Evolutionary conservation across 495 filamentous ascomycete genomes (phyloP).

Genomic region (Aspergillus cavernicola): DNA sequence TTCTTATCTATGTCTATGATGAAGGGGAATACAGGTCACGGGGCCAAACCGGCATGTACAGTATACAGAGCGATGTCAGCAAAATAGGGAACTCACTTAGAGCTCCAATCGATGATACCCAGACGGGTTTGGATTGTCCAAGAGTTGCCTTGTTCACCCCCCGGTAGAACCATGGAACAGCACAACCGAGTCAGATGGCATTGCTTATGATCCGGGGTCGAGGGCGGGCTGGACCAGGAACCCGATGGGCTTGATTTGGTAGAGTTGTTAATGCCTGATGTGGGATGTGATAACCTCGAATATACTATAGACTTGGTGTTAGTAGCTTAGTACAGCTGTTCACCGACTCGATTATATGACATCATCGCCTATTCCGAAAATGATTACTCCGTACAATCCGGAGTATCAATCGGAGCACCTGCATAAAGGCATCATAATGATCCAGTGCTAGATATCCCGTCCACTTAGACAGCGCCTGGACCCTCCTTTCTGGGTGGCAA

Average conservation of each 20-base stretch:
- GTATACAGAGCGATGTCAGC: conserved; percentile 7
- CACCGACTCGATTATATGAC: neutral
- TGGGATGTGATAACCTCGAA: too few species aligned
- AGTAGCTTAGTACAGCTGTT: too few species aligned
- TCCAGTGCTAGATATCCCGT: neutral
- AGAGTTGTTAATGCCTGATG: conserved; percentile 5
- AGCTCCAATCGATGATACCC: conserved; percentile 1
- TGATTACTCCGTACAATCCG: neutral
- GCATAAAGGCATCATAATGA: conserved; percentile 2
- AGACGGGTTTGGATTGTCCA: neutral
- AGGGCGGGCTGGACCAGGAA: conserved; percentile 10
- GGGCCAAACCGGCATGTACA: conserved; percentile 2
- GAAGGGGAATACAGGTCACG: neutral
- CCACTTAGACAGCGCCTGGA: neutral
- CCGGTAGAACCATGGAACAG: conserved; percentile 8
- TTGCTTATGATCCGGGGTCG: neutral
- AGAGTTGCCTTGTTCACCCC: neutral
- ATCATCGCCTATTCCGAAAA: neutral
- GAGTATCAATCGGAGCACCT: neutral
- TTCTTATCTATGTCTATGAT: conserved; percentile 4
- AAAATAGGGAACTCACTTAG: neutral
- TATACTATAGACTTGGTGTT: too few species aligned
- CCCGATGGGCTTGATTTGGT: conserved; percentile 6
- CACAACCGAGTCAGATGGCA: neutral
- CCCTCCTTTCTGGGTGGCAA: neutral